A percentile compares a stretch with the other conserved stretches of the same genome.
phyloP scores from a whole-genome alignment of 2,329 filamentous ascomycete genomes.

The Mollisiaceae sp. region DNA sequence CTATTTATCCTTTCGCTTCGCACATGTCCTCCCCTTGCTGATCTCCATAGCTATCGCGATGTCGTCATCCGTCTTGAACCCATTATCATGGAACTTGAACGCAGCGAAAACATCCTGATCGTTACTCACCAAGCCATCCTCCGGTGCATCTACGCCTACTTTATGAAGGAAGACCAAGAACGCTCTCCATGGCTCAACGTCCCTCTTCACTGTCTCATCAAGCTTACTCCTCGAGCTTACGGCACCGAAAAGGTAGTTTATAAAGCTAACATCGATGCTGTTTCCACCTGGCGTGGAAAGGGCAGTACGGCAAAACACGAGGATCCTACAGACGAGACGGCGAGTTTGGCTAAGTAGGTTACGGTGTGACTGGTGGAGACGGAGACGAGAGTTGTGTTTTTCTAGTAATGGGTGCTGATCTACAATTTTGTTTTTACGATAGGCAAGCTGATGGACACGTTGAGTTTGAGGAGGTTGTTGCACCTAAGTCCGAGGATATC shows the following conservation, averaged over 20 bases:
- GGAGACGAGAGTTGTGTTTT: background rate
- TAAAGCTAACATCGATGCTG: constrained; percentile 90
- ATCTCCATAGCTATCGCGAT: constrained; percentile 69
- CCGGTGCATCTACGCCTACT: constrained; percentile 97
- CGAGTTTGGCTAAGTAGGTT: constrained; percentile 25
- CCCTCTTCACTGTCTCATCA: constrained; percentile 93
- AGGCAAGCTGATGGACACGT: constrained; percentile 2
- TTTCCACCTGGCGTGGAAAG: constrained; percentile 95
- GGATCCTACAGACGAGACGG: constrained; percentile 38
- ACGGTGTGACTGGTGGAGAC: background rate
- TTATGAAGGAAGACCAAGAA: constrained; percentile 95
- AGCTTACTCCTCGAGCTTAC: constrained; percentile 92
- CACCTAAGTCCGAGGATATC: background rate
- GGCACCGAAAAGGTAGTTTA: constrained; percentile 88
- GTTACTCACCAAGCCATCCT: constrained; percentile 97
- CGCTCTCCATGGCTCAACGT: constrained; percentile 99
- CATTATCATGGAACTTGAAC: constrained; percentile 99
- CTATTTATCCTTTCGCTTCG: background rate
- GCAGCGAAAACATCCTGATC: constrained; percentile 95
- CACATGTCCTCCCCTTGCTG: constrained; percentile 12
- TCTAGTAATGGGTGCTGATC: background rate
- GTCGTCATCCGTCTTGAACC: constrained; percentile 97
- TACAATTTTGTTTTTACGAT: background rate
- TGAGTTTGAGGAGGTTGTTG: background rate
- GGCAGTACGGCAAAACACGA: constrained; percentile 91